These are phyloP conservation scores for Apophysomyces trapeziformis DNA, from an alignment of 371 early-diverging fungal species.

Conservation along the genomic window DNA sequence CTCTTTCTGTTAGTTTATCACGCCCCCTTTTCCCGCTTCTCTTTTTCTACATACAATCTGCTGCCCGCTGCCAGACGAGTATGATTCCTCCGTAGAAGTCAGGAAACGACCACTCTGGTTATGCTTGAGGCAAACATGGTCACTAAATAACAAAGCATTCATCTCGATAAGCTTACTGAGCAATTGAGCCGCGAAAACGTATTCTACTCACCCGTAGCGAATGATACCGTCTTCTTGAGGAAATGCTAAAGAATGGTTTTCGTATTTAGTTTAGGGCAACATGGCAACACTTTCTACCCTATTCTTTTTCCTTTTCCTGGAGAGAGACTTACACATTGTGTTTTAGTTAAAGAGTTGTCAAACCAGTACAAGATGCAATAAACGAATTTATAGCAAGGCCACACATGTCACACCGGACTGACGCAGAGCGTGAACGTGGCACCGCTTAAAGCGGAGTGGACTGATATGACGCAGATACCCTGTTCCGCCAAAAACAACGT, in stretches of 20 bases:
- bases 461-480: not conserved
- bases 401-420: not conserved
- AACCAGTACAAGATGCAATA: not conserved
- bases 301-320: no score
- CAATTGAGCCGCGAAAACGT: not conserved
- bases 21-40: not conserved
- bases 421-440: not conserved
- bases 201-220: not conserved
- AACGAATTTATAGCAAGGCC: not conserved
- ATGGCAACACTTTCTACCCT: no score
- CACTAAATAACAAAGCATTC: slow-evolving; percentile 13
- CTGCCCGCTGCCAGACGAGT: slow-evolving; percentile 58
- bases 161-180: not conserved
- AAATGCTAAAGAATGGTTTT: not conserved
- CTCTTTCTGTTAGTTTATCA: not conserved
- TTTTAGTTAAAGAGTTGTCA: slow-evolving; percentile 1
- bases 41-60: slow-evolving; percentile 32
- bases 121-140: slow-evolving; percentile 60
- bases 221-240: not conserved
- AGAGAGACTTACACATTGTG: not conserved
- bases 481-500: no score
- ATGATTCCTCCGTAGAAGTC: slow-evolving; percentile 36
- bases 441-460: slow-evolving; percentile 1
- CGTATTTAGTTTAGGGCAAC: no score
- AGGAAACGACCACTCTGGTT: slow-evolving; percentile 59